Base-by-base conservation (phyloP, 1,284 basidiomycete genomes). In the Heterobasidion parviporum region DNA sequence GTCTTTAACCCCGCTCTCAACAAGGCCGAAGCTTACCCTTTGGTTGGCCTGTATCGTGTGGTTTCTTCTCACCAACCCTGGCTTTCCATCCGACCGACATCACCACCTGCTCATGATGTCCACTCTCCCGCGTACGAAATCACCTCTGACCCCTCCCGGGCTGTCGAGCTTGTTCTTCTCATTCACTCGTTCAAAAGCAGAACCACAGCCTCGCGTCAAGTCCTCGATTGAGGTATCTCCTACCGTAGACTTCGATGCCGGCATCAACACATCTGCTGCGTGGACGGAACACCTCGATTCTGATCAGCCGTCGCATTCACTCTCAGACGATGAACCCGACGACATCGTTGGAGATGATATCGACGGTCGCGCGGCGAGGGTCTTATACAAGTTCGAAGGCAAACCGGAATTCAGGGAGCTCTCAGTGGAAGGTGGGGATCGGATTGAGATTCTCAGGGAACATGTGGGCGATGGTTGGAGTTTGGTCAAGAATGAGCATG, bases 391-490 rank as follows among this genome's bases (percentile, higher is more conserved):
- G 36, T 91, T 92, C 65, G 76, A 82, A 60, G 89, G 90, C 48
- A 85, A 89, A 64, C 68, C 77, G 0, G 83, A 87, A 61, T 89
- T 85, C 63, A 74, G 82, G 53, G 89, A 91, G 69, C 74, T 91
- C 50, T 72, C 63, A 20, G 80, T 83, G 6, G 72, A 74, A 52
- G 83, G 87, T 0, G 85, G 87, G 4, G 84, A 89, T 59, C 77
- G 75, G 59, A 65, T 90, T 6, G 78, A 82, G 50, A 73, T 91
- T 18, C 62, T 92, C 46, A 82, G 77, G 61, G 85, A 83, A 62
- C 77, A 82, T 57, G 74, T 79, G 14, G 84, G 83, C 3, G 84
- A 87, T 60, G 87, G 86, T 1, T 89, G 89, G 86, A 89, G 89
- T 65, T 73, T 89, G 36, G 81, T 83, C 2, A 78, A 74, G 59